A percentile compares a stretch with the other conserved stretches of the same genome.
Evolutionary conservation across 1,139 yeast species (phyloP).

Genomic region (Pichia kudriavzevii): DNA sequence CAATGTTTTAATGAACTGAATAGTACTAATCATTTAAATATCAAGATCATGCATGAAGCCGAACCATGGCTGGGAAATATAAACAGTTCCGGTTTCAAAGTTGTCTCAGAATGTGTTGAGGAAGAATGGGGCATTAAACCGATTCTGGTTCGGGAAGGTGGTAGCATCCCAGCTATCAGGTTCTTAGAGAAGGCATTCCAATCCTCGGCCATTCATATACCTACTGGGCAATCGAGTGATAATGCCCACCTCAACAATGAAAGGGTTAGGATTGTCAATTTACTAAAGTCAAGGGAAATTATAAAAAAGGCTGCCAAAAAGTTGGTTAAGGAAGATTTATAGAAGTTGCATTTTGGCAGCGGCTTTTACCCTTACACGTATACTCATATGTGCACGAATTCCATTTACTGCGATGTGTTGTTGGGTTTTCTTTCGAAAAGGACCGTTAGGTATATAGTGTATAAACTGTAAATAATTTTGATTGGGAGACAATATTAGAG

Average conservation of each 20-base stretch:
- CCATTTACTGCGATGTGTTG: too few relatives aligned
- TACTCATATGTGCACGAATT: too few relatives aligned
- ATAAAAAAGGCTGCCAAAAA: slow-evolving; percentile 39
- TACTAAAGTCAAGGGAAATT: slow-evolving; percentile 65
- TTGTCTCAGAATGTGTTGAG: slow-evolving; percentile 51
- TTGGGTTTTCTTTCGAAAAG: too few relatives aligned
- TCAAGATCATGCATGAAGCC: slow-evolving; percentile 70
- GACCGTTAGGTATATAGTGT: too few relatives aligned
- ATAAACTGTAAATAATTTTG: too few relatives aligned
- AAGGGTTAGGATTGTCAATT: slow-evolving; percentile 67
- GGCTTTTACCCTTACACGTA: background rate
- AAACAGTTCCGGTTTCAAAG: slow-evolving; percentile 59
- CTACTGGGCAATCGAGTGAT: slow-evolving; percentile 94
- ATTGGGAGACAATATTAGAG: too few relatives aligned
- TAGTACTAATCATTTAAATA: slow-evolving; percentile 52
- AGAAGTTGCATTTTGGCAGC: background rate
- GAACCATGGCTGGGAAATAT: slow-evolving; percentile 97
- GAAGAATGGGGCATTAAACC: slow-evolving; percentile 60
- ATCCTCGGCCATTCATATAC: slow-evolving; percentile 92
- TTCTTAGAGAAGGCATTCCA: slow-evolving; percentile 72
- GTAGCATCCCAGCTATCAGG: slow-evolving; percentile 87
- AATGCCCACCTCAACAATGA: slow-evolving; percentile 91
- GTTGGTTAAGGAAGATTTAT: slow-evolving; percentile 3
- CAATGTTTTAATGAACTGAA: slow-evolving; percentile 39
- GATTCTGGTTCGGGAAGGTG: slow-evolving; percentile 87